Conservation (phyloP, 176 grass and related monocot species). For the Alopecurus myosuroides region DNA sequence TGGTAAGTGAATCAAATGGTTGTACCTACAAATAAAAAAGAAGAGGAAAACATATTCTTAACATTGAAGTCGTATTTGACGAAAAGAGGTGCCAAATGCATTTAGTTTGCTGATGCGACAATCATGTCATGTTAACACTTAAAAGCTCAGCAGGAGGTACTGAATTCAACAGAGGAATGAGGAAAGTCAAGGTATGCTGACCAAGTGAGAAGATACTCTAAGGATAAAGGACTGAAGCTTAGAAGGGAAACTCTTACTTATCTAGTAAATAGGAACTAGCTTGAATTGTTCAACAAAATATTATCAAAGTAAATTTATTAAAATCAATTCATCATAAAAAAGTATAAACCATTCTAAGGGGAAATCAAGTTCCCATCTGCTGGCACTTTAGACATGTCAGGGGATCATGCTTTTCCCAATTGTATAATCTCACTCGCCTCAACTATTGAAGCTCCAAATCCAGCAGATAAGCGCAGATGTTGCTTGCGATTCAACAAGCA, state of each 20-base stretch:
- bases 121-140: neutral
- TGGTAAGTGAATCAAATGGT: conserved; percentile 48
- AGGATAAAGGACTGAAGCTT: neutral
- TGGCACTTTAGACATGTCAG: neutral
- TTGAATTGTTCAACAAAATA: neutral
- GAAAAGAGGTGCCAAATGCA: neutral
- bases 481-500: neutral
- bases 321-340: neutral
- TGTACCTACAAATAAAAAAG: conserved; percentile 31
- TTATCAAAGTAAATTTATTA: neutral
- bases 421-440: neutral
- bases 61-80: neutral
- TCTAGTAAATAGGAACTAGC: neutral
- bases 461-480: neutral
- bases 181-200: neutral
- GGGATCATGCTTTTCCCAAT: neutral
- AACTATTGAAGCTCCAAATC: neutral
- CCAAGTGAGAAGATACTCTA: neutral
- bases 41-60: neutral
- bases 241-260: neutral
- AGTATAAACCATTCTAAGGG: neutral
- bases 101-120: neutral
- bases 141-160: neutral
- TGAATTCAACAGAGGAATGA: neutral
- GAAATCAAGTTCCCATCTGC: neutral